Evolutionary conservation across 345 rosid genomes (phyloP).

Genomic region (Syzygium aromaticum): DNA sequence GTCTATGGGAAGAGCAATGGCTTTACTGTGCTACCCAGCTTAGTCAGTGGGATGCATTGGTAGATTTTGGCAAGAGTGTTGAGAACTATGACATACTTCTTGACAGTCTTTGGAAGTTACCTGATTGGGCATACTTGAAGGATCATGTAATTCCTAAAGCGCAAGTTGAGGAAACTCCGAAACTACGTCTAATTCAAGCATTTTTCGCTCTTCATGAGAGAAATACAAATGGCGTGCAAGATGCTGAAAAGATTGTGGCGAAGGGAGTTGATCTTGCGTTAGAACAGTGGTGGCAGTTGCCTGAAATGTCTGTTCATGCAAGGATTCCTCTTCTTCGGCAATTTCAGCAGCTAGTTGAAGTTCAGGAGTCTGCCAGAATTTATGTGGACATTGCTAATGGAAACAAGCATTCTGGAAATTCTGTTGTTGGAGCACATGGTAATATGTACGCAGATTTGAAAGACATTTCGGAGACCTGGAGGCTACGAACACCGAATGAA

Average conservation of each 20-base stretch:
- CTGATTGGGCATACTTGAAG: constrained; percentile 92
- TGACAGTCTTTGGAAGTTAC: constrained; percentile 91
- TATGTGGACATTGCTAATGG: constrained; percentile 87
- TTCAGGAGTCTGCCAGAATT: constrained; percentile 92
- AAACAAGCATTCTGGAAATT: constrained; percentile 55
- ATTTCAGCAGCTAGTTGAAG: constrained; percentile 96
- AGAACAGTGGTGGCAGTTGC: constrained; percentile 99
- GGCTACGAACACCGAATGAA: constrained; percentile 93
- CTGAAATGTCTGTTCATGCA: constrained; percentile 95
- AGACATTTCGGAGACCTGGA: constrained; percentile 98
- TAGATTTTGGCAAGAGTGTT: constrained; percentile 83
- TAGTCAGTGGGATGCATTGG: constrained; percentile 97
- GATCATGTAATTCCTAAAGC: constrained; percentile 98
- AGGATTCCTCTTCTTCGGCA: constrained; percentile 95
- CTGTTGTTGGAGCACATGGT: constrained; percentile 63
- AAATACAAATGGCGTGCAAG: constrained; percentile 70
- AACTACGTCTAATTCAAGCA: constrained; percentile 86
- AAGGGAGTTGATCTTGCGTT: constrained; percentile 97
- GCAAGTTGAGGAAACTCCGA: constrained; percentile 98
- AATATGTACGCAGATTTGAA: constrained; percentile 89
- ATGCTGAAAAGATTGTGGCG: constrained; percentile 83
- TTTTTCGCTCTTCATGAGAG: constrained; percentile 89
- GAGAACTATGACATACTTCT: constrained; percentile 95
- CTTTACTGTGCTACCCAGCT: constrained; percentile 88
- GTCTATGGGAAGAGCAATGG: constrained; percentile 99